Evolutionary conservation across 768 basidiomycete species (phyloP).

Genomic region (Naganishia kalamii): DNA sequence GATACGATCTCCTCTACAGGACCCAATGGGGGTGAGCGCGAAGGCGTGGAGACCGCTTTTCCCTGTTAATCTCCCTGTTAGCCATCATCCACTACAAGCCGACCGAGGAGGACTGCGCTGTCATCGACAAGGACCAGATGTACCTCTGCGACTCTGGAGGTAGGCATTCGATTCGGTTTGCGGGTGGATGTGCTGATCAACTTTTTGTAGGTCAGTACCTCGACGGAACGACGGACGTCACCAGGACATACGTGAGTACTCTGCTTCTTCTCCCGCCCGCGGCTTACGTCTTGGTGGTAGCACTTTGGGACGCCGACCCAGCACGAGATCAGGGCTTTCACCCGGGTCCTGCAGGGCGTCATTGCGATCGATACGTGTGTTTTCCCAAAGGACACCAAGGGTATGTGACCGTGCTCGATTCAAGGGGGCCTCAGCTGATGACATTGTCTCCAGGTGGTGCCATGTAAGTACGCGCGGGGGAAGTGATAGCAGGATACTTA

Average conservation of each 20-base stretch:
- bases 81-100: conserved; percentile 93
- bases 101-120: conserved; percentile 63
- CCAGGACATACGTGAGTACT: conserved; percentile 64
- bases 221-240: conserved; percentile 94
- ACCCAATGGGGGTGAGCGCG: conserved; percentile 61
- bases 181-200: neutral
- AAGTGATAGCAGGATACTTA: too few species aligned
- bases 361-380: conserved; percentile 65
- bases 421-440: neutral
- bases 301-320: conserved; percentile 81
- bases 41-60: neutral
- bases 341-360: conserved; percentile 59
- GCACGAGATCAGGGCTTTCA: conserved; percentile 81
- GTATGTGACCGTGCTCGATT: conserved; percentile 23
- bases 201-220: conserved; percentile 57
- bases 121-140: conserved; percentile 58
- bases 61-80: neutral
- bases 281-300: neutral
- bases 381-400: conserved; percentile 60
- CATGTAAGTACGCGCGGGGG: neutral
- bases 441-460: neutral
- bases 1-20: conserved; percentile 87
- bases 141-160: conserved; percentile 82
- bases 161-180: conserved; percentile 44
- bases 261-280: neutral